Evolutionary conservation across 2,329 filamentous ascomycete genomes (phyloP), one percentile per base, ranked within the genome.

Genomic region (Leptographium radiaticola): DNA sequence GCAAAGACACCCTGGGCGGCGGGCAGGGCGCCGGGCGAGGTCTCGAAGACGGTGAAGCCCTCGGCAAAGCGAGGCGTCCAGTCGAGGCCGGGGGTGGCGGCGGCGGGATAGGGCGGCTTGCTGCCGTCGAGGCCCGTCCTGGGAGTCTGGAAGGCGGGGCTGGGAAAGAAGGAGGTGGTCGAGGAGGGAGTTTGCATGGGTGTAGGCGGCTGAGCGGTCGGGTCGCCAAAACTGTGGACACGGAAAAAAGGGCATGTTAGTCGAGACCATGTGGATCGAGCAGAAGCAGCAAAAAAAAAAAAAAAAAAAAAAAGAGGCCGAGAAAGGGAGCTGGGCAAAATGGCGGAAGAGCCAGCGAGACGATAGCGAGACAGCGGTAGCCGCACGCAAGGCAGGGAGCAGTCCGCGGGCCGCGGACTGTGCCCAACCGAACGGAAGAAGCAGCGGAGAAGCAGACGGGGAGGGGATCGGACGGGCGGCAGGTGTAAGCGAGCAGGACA

Each of bases 31-130:
- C 77, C 79, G 16, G 80, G 80, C 10, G 79, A 81, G n/a, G 74
- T 70, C 67, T 81, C 80, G 70, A 83, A 83, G 62, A 83, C 78
- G 58, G 79, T 81, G 62, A 80, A 83, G 59, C 83, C 79, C 63
- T 83, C 78, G 59, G 79, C 78, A 68, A 81, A 83, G 55, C 73
- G 74, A 64, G 80, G 79, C 46, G 79, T 83, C 74, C 76, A 79
- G 59, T 73, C 72, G 38, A 46, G 33, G 9, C 55, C 54, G 13
- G 58, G 55, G 6, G 58, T 57, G 25, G 53, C 30, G 12, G 56
- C 52, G 46, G 43, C 13, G 59, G 71, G 69, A 52, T 73, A 65
- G 57, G 15, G 15, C 38, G 40, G 40, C 40, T 77, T 72, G 66
- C n/a, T n/a, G n/a, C 15, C 4, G 16, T 75, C 67, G 59, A 75